Conservation (phyloP, 176 grass and related monocot genomes). For the Areca catechu region DNA sequence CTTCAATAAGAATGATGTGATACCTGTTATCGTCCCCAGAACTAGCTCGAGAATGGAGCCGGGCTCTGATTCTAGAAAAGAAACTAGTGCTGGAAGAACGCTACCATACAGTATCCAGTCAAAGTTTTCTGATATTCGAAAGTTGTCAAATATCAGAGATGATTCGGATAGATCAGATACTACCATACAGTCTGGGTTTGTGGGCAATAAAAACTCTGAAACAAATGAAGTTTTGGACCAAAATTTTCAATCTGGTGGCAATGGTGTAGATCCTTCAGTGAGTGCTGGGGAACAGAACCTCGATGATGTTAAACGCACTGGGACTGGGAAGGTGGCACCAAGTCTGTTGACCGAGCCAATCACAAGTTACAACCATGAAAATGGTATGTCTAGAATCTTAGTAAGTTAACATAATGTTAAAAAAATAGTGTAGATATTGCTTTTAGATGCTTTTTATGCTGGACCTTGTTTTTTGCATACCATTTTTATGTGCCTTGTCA, state of each 20-base stretch:
- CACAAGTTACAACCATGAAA: slow-evolving; percentile 53
- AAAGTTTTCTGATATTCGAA: slow-evolving; percentile 46
- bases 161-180: slow-evolving; percentile 36
- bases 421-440: slow-evolving; percentile 1
- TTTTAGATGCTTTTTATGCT: background rate
- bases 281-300: slow-evolving; percentile 41
- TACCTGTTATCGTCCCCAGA: slow-evolving; percentile 75
- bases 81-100: slow-evolving; percentile 46
- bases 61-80: slow-evolving; percentile 49
- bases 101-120: slow-evolving; percentile 41
- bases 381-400: slow-evolving; percentile 43
- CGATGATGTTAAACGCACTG: slow-evolving; percentile 33
- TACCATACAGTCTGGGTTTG: slow-evolving; percentile 1
- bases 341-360: slow-evolving; percentile 33
- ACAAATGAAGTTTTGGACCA: slow-evolving; percentile 36
- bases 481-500: no score
- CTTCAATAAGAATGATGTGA: slow-evolving; percentile 49
- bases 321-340: slow-evolving; percentile 23
- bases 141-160: slow-evolving; percentile 33
- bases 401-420: background rate
- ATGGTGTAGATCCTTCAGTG: slow-evolving; percentile 39
- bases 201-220: slow-evolving; percentile 38
- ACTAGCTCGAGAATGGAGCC: slow-evolving; percentile 62
- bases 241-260: slow-evolving; percentile 49
- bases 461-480: no score